Base-by-base conservation (phyloP, 495 filamentous ascomycete species). In the Corynascus novoguineensis region DNA sequence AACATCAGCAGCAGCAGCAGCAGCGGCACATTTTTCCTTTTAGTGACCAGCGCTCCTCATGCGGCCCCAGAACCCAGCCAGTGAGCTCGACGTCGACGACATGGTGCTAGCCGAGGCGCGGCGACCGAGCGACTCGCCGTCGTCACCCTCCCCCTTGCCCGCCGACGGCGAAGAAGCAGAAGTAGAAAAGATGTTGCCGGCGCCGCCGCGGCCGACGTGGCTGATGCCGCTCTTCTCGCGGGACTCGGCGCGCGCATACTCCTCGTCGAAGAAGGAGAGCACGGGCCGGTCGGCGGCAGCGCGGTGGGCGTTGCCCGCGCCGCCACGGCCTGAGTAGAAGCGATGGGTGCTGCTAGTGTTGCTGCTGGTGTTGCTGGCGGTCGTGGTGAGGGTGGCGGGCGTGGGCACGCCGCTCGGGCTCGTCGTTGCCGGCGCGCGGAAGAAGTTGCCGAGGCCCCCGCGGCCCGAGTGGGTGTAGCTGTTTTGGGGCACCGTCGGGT, bases 201-300 rank as follows among this genome's bases (percentile, higher is more conserved):
- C 87, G 49, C 93, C 93, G 38, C 93, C 93, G 31, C 92, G 83
- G 40, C 93, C 93, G 52, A 93, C 86, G 66, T 93, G 85, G 66
- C 77, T 72, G 28, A 81, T 75, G 50, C 74, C 80, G 61, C 81
- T 78, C 58, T 81, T 70, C 57, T 86, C 86, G 58, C 85, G 82
- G 59, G 77, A 71, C 59, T 69, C 74, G 66, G 82, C 77, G 48
- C 77, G 77, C 62, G 86, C 81, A 57, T 92, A 83, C 69, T 97
- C 92, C 78, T 96, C 92, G 78, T 97, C 92, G 73, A 96, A 90
- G 75, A 97, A 93, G 58, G 82, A 86, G 77, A 96, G 87, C 64
- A 89, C 83, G 60, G 88, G 81, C 42, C 87, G 84, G 66, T 82
- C 78, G 32, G 63, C 63, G 59, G 78, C 73, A 59, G 76, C 74